Conservation (phyloP, 2,329 filamentous ascomycete genomes). For the Nigrospora oryzae region DNA sequence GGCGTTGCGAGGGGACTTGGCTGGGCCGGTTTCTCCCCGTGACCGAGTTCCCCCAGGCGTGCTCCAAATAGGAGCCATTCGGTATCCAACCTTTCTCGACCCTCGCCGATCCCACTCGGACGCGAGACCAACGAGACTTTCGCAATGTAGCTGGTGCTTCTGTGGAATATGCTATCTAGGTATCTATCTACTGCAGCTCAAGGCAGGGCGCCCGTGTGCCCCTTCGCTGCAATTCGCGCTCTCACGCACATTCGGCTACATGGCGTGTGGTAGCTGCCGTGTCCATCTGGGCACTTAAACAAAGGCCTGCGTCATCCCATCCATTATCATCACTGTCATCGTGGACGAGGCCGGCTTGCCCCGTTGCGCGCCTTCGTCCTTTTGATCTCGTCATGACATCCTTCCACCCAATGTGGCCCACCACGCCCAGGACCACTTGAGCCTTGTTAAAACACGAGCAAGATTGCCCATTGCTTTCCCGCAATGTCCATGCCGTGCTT, state of each 20-base stretch:
- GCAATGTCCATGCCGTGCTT: no score
- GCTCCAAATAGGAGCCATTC: no score
- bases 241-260: no score
- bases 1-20: no score
- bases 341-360: neutral
- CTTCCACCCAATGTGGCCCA: neutral
- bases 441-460: neutral
- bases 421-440: neutral
- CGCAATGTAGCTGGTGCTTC: neutral
- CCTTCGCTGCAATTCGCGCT: neutral
- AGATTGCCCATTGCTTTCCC: no score
- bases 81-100: no score
- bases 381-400: neutral
- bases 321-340: neutral
- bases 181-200: slow-evolving; percentile 1
- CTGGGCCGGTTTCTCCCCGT: no score
- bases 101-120: no score
- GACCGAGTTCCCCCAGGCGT: no score
- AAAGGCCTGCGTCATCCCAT: neutral
- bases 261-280: no score
- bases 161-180: slow-evolving; percentile 4
- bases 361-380: neutral
- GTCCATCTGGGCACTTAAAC: no score
- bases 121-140: no score
- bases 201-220: neutral